Base-by-base conservation (phyloP, 495 filamentous ascomycete species). In the Trichodelitschia bisporula region DNA sequence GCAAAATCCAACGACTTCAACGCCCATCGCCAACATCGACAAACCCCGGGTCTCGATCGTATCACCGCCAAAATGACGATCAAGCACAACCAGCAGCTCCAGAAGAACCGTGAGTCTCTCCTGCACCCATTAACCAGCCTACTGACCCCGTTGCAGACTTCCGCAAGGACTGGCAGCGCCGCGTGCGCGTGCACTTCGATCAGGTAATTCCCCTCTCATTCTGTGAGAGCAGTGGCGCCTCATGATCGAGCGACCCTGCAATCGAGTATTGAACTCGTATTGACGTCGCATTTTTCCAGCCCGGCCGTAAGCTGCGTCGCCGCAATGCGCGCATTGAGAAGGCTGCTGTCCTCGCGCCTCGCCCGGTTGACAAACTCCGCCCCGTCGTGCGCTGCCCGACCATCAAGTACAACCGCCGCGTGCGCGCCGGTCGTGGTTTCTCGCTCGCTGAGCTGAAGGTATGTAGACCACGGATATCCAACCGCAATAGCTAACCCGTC, bases 121-220 rank as follows among this genome's bases (percentile, higher is more conserved):
- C 27, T 29, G 8, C 27, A 9, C 27, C 6, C 15, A 15, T 16
- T 15, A 9, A 29, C 16, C 6, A 8, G 6, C 6, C 27, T 15
- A 62, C 10, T 26, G 4, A 29, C n/a, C 12, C 19, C 28, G 47
- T 36, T 29, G 40, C 47, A 84, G 78, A 97, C 59, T 97, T 97
- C 80, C 86, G 80, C 66, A 97, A 97, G 80, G 79, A 97, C 64
- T 97, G 86, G 86, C 82, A 92, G 59, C 76, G 77, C 58, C 82
- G 86, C 61, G 86, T 97, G 45, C 77, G 82, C 59, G 68, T 69
- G 54, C 89, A 95, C 66, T 97, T 97, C 65, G 78, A 97, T 65
- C 86, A 97, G 84, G 84, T 95, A 82, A 56, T 53, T 56, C 48
- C 38, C 41, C 46, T 47, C 50, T 53, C 46, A 46, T 35, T 27